Conservation (phyloP, 805 yeast species). For the Cyberlindnera veronae region DNA sequence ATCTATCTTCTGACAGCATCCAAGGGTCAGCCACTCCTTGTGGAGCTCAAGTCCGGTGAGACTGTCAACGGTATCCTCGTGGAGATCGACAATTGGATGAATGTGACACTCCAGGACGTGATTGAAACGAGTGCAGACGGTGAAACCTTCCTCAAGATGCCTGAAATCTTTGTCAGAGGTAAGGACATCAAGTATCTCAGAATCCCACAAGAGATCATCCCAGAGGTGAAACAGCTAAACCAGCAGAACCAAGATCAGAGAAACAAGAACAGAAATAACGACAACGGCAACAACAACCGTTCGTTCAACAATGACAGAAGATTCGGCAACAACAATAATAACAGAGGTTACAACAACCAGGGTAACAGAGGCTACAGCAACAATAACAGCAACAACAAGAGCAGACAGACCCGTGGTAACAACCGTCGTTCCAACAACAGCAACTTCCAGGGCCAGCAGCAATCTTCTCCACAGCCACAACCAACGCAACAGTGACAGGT, state of each 20-base stretch:
- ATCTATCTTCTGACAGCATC: slow-evolving; percentile 86
- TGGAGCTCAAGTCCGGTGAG: slow-evolving; percentile 91
- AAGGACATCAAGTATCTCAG: slow-evolving; percentile 75
- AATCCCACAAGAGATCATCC: slow-evolving; percentile 74
- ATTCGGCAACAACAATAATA: slow-evolving; percentile 31
- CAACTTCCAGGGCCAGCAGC: slow-evolving; percentile 7
- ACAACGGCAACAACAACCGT: slow-evolving; percentile 37
- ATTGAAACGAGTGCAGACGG: slow-evolving; percentile 63
- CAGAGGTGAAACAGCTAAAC: slow-evolving; percentile 66
- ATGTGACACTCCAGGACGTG: slow-evolving; percentile 76
- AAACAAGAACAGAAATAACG: slow-evolving; percentile 41
- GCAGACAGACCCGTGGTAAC: slow-evolving; percentile 8
- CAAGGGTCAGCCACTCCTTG: slow-evolving; percentile 80
- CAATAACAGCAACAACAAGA: slow-evolving; percentile 8
- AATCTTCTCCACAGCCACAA: slow-evolving; percentile 6
- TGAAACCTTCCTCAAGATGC: slow-evolving; percentile 55
- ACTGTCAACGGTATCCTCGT: slow-evolving; percentile 78
- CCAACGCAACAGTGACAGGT: slow-evolving; percentile 8
- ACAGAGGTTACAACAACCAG: slow-evolving; percentile 27
- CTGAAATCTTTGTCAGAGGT: slow-evolving; percentile 82
- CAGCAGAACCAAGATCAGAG: slow-evolving; percentile 45
- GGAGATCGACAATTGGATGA: slow-evolving; percentile 96
- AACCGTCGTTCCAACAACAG: slow-evolving; percentile 11
- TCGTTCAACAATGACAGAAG: slow-evolving; percentile 26
- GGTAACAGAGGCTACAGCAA: slow-evolving; percentile 12